Conservation (phyloP, 2,329 filamentous ascomycete species). For the Fusarium verticillioides region DNA sequence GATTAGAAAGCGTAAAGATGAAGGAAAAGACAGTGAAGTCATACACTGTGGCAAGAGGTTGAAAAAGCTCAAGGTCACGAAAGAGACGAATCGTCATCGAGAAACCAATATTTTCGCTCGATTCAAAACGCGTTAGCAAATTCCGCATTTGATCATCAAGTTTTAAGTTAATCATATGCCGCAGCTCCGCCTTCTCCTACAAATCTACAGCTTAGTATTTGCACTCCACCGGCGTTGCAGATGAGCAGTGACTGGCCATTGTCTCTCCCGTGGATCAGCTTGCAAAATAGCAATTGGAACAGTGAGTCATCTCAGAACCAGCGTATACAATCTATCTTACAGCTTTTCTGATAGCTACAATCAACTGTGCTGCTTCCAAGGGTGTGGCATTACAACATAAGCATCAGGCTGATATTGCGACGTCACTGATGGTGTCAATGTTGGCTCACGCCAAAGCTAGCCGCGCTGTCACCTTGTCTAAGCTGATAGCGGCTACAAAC, state of each 20-base stretch:
- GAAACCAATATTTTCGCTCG: fast-evolving
- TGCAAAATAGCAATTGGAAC: fast-evolving
- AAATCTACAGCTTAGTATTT: fast-evolving
- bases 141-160: fast-evolving
- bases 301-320: neutral
- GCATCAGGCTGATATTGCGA: too few species aligned
- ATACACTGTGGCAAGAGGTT: fast-evolving
- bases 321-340: too few species aligned
- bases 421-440: too few species aligned
- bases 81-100: neutral
- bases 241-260: fast-evolving
- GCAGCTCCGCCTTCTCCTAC: fast-evolving
- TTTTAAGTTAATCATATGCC: neutral
- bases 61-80: fast-evolving
- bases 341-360: fast-evolving
- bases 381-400: neutral
- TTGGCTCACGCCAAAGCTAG: too few species aligned
- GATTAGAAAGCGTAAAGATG: fast-evolving
- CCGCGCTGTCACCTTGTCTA: too few species aligned
- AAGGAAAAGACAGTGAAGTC: fast-evolving
- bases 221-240: fast-evolving
- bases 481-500: neutral
- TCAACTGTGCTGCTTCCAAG: fast-evolving
- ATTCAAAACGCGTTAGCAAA: neutral
- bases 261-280: fast-evolving